Base-by-base conservation (phyloP, 139 green algal species). In the Marvania coccoides region DNA sequence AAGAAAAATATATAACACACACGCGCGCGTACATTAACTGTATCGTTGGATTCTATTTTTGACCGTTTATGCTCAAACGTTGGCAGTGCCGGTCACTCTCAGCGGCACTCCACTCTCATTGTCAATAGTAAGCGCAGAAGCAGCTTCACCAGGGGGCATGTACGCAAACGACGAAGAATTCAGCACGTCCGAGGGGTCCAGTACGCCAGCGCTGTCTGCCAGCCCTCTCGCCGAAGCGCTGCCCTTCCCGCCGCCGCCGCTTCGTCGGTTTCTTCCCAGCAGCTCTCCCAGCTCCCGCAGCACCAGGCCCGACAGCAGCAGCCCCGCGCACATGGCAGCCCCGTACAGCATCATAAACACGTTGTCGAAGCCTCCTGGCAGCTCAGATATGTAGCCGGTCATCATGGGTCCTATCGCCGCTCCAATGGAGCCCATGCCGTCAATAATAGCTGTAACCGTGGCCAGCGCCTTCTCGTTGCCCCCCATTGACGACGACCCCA, bases 381-480 rank as follows among this genome's bases (percentile, higher is more conserved):
- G 65, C 61, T 85, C 67, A 4, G 65, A 78, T 46, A 97, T 90
- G 64, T 90, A 89, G 28, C 92, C 92, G 3, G 90, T 96, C 23
- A 96, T 65, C 65, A 94, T 80, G 45, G 92, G 92, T 2, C 92
- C 92, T 4, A 98, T 72, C 1, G 92, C 90, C 1, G 92, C 92
- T 15, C 92, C 92, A n/a, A 96, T 67, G 28, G 73, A 89, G 19
- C 92, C 92, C 80, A 94, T 98, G 53, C 92, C 92, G 71, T 98
- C 92, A 23, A 98, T 98, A 68, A 98, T 98, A 28, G 92, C 92
- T 5, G 91, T 96, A 6, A 98, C 92, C 5, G 91, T 98, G 15
- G 92, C 88, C 38, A 98, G 77, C 10, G 91, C 92, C 74, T 90
- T 92, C 29, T 83, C 75, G 60, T 94, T 96, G 63, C 89, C 83